A percentile compares a stretch with the other conserved stretches of the same genome.
These are phyloP conservation scores for Mychonastes homosphaera DNA, from an alignment of 139 green algal species.

Conservation along the genomic window DNA sequence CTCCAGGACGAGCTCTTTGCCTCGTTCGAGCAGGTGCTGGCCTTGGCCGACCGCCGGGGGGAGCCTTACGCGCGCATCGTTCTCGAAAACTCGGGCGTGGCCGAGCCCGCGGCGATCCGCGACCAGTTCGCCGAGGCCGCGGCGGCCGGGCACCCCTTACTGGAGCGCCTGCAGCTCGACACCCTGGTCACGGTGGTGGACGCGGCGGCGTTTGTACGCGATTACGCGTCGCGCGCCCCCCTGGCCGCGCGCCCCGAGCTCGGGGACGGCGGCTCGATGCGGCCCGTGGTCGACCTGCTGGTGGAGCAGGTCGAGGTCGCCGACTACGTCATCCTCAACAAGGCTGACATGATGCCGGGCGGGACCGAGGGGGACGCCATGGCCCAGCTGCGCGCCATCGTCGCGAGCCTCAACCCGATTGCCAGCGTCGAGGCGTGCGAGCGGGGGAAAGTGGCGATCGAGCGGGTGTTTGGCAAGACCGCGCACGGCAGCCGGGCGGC, in stretches of 20 bases:
- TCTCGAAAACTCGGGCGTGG: conserved; percentile 85
- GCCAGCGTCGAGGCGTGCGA: conserved; percentile 53
- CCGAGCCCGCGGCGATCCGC: conserved; percentile 82
- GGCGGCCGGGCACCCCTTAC: conserved; percentile 48
- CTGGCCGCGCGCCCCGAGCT: conserved; percentile 71
- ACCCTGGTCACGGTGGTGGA: conserved; percentile 81
- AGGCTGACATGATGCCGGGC: conserved; percentile 53
- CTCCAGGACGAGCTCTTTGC: conserved; percentile 82
- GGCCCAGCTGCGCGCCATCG: conserved; percentile 53
- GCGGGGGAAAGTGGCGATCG: conserved; percentile 50
- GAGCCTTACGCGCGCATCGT: conserved; percentile 72
- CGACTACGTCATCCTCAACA: conserved; percentile 88
- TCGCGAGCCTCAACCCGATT: conserved; percentile 72
- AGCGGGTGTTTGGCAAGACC: conserved; percentile 52
- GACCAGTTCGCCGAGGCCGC: conserved; percentile 78
- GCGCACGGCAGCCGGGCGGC: no score
- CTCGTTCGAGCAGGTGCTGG: conserved; percentile 75
- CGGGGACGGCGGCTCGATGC: conserved; percentile 67
- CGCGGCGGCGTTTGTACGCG: conserved; percentile 59
- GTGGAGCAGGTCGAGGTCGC: conserved; percentile 79
- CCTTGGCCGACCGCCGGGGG: conserved; percentile 54
- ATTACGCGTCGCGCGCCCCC: conserved; percentile 48
- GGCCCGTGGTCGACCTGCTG: conserved; percentile 86
- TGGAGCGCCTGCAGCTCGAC: conserved; percentile 62
- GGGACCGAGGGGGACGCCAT: conserved; percentile 10